Evolutionary conservation across 768 basidiomycete species (phyloP), one percentile per base, ranked within the genome.

Genomic region (Cystofilobasidium macerans): DNA sequence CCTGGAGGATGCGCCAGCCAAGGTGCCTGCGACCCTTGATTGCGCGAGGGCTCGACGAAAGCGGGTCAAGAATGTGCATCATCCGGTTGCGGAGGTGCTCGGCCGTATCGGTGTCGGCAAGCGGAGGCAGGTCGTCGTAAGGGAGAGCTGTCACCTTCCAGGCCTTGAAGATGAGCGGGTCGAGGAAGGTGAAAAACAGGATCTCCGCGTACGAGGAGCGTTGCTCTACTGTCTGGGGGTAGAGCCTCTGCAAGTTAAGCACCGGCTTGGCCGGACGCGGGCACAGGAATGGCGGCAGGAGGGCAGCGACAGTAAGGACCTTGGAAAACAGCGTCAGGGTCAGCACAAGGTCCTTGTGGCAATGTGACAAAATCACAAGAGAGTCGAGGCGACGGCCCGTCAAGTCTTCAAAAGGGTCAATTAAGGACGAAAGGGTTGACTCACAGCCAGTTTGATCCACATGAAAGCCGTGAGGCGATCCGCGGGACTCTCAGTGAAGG

Each of bases 1-100:
- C 73, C 18, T 76, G 73, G 66, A 81, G 69, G 35, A 85, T 70
- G 18, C 81, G 78, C 65, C 78, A 79, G 68, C 83, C 78, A 8
- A 84, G 60, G 70, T 83, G 80, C 3, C 78, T 70, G 36, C 59
- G 51, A n/a, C 73, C 76, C 67, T 78, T 79, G 1, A 76, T 72
- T 7, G 78, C 79, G 36, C 72, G 69, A 32, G 69, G 66, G 59
- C 69, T 62, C 30, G 74, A 65, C 7, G 65, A 59, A 62, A 77
- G 77, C 20, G 77, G 72, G 71, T 82, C 81, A 0, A 80, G 71
- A 26, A 69, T 67, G 47, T 63, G 57, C 48, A 77, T 70, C 38
- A 75, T 70, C 69, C 74, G 62, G 62, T 71, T 62, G 51, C 73
- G 73, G 70, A 78, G 78, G 77, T 68, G 57, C 42, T 69, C 68